Conservation (phyloP, 2,329 filamentous ascomycete genomes). For the Nothomitra cinnamomea region DNA sequence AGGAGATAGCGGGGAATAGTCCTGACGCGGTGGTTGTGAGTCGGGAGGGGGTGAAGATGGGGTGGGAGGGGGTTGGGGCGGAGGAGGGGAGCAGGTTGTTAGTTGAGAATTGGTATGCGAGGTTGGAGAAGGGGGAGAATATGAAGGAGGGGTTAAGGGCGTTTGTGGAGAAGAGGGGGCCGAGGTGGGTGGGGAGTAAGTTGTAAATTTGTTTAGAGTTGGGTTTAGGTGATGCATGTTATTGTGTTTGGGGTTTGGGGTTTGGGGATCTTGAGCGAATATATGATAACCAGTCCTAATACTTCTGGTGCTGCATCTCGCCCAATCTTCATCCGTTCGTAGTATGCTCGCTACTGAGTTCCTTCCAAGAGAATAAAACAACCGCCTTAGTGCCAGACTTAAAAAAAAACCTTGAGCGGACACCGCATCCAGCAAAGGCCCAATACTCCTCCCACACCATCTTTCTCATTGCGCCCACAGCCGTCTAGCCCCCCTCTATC, state of each 20-base stretch:
- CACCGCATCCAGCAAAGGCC: too few species aligned
- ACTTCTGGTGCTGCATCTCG: too few species aligned
- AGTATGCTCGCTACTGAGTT: too few species aligned
- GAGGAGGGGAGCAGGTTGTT: slow-evolving; percentile 43
- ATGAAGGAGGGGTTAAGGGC: slow-evolving; percentile 56
- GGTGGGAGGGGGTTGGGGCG: slow-evolving; percentile 53
- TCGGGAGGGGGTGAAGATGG: slow-evolving; percentile 51
- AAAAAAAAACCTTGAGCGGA: too few species aligned
- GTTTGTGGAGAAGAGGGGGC: slow-evolving; percentile 60
- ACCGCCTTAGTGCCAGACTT: too few species aligned
- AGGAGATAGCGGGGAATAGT: slow-evolving; percentile 44
- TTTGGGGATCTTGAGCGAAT: neutral
- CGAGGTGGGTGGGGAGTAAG: slow-evolving; percentile 41
- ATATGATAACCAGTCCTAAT: too few species aligned
- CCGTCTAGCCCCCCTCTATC: too few species aligned
- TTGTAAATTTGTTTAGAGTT: slow-evolving; percentile 11
- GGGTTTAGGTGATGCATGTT: neutral
- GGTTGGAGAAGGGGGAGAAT: slow-evolving; percentile 50
- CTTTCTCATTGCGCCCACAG: too few species aligned
- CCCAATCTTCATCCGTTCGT: too few species aligned
- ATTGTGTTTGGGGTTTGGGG: neutral
- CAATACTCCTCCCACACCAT: too few species aligned
- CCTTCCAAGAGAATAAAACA: too few species aligned
- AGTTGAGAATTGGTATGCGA: slow-evolving; percentile 38
- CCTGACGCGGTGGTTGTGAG: slow-evolving; percentile 64